Conservation (phyloP, 306 rosid genomes). For the Vicia villosa region DNA sequence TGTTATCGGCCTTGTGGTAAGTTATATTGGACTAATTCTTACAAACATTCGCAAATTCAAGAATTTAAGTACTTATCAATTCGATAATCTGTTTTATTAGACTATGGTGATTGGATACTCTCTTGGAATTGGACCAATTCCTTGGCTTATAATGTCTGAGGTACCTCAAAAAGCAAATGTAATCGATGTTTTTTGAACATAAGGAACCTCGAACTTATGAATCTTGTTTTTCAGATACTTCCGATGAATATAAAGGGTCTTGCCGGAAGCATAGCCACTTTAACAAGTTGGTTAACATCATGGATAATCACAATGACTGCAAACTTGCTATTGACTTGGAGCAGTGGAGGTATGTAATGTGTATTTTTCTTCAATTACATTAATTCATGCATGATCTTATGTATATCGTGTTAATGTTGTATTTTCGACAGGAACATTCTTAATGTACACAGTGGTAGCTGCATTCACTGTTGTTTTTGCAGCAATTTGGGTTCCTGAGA, state of each 20-base stretch:
- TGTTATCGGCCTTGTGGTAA: slow-evolving; percentile 74
- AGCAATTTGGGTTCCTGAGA: slow-evolving; percentile 69
- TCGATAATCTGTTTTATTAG: slow-evolving; percentile 42
- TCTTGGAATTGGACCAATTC: slow-evolving; percentile 82
- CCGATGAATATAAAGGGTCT: slow-evolving; percentile 76
- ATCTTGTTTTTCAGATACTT: slow-evolving; percentile 60
- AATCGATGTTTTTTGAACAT: neutral
- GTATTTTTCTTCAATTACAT: neutral
- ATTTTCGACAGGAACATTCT: slow-evolving; percentile 62
- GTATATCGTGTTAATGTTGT: slow-evolving; percentile 5
- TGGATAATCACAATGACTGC: slow-evolving; percentile 74
- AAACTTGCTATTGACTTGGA: slow-evolving; percentile 72
- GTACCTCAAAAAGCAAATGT: neutral
- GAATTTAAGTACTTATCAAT: neutral
- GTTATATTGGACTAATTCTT: slow-evolving; percentile 14
- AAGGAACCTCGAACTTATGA: neutral
- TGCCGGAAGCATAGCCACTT: slow-evolving; percentile 71
- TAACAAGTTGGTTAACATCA: slow-evolving; percentile 65
- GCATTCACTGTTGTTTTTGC: slow-evolving; percentile 58
- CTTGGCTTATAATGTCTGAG: slow-evolving; percentile 93
- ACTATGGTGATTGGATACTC: slow-evolving; percentile 61
- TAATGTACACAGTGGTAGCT: slow-evolving; percentile 55
- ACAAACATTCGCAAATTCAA: neutral
- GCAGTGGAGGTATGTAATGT: slow-evolving; percentile 55
- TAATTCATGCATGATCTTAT: slow-evolving; percentile 14